Percentiles rank a stretch among this genome's conserved stretches.
Evolutionary conservation across 306 rosid genomes (phyloP).

Genomic region (Abrus precatorius): DNA sequence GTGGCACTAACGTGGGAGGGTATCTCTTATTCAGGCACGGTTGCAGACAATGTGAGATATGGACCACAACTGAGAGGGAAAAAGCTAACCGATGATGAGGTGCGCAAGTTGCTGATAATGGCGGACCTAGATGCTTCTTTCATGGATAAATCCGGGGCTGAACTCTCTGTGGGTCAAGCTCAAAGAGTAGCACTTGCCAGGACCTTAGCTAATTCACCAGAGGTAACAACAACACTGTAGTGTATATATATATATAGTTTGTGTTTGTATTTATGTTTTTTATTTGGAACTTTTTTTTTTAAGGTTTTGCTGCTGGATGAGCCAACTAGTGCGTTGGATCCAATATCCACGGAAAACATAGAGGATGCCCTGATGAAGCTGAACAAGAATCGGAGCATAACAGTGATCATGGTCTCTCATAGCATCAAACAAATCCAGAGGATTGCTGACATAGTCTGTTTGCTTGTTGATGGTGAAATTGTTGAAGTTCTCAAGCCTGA

Average conservation of each 20-base stretch:
- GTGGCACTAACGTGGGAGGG: neutral
- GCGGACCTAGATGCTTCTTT: conserved; percentile 87
- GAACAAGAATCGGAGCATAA: conserved; percentile 75
- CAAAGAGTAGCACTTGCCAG: conserved; percentile 97
- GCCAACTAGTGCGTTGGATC: conserved; percentile 96
- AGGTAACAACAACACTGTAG: conserved; percentile 56
- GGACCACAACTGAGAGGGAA: conserved; percentile 82
- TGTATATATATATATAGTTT: neutral
- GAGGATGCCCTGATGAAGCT: conserved; percentile 83
- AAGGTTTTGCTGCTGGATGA: conserved; percentile 91
- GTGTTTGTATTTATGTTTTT: neutral
- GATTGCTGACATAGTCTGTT: conserved; percentile 85
- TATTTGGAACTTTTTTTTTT: neutral
- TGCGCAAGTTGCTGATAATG: conserved; percentile 70
- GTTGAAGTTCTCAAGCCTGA: conserved; percentile 79
- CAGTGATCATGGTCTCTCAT: conserved; percentile 84
- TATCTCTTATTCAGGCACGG: conserved; percentile 64
- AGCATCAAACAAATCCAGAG: conserved; percentile 93
- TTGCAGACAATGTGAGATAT: conserved; percentile 82
- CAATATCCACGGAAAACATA: conserved; percentile 87
- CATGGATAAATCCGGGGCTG: conserved; percentile 63
- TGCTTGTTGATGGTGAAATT: conserved; percentile 83
- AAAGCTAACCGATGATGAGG: conserved; percentile 71
- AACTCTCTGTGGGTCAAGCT: conserved; percentile 94
- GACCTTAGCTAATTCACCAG: conserved; percentile 87